phyloP scores from a whole-genome alignment of 2,329 filamentous ascomycete species.

The Beauveria australis region DNA sequence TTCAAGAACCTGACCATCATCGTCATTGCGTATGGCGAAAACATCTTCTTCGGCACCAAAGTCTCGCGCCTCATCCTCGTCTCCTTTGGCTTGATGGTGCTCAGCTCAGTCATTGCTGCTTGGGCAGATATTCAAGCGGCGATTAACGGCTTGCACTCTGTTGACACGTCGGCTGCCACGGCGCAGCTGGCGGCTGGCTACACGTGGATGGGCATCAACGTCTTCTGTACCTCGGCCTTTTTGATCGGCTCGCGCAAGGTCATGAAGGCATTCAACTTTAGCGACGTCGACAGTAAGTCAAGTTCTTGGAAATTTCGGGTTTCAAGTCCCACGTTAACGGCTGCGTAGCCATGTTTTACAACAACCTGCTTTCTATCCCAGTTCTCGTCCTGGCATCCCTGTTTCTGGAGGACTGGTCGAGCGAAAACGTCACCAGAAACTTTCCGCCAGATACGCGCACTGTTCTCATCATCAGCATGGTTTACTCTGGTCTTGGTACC shows the following conservation, averaged over 20 bases:
- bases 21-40: slow-evolving; percentile 95
- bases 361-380: slow-evolving; percentile 94
- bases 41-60: slow-evolving; percentile 93
- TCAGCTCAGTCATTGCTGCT: slow-evolving; percentile 88
- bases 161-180: slow-evolving; percentile 63
- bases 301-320: slow-evolving; percentile 18
- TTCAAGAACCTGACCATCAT: slow-evolving; percentile 99
- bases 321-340: slow-evolving; percentile 22
- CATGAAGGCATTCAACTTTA: slow-evolving; percentile 99
- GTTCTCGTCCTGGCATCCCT: slow-evolving; percentile 78
- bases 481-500: slow-evolving; percentile 85
- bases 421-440: slow-evolving; percentile 73
- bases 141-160: slow-evolving; percentile 48
- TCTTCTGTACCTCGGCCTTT: slow-evolving; percentile 86
- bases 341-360: slow-evolving; percentile 93
- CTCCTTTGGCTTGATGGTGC: slow-evolving; percentile 92
- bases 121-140: slow-evolving; percentile 96
- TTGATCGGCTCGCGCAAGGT: slow-evolving; percentile 93
- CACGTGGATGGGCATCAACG: slow-evolving; percentile 96
- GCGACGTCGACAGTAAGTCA: slow-evolving; percentile 92
- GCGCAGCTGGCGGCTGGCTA: slow-evolving; percentile 92
- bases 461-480: slow-evolving; percentile 75
- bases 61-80: slow-evolving; percentile 82
- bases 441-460: slow-evolving; percentile 80
- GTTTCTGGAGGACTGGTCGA: slow-evolving; percentile 85